Evolutionary conservation across 176 grass and related monocot species (phyloP), one percentile per base, ranked within the genome.

Genomic region (Neostapfia colusana): DNA sequence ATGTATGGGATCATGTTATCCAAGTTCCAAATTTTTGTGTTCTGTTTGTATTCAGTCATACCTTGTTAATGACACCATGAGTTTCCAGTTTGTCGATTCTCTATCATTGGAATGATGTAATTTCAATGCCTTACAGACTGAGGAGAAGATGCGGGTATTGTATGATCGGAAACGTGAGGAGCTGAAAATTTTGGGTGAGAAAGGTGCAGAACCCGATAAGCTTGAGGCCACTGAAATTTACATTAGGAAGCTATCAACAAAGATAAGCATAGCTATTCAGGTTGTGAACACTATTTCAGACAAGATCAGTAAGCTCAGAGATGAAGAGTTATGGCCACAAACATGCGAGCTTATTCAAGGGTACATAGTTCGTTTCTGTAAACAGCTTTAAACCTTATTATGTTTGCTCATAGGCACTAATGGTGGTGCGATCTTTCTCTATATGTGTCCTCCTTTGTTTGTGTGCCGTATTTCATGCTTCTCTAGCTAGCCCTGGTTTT

Each of bases 311-410:
- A 90, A 84, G 66, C 67, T 99, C 31, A 88, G 96, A 68, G 96
- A 99, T 81, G 89, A 99, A 61, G 96, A 95, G 65, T 86, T 99
- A 78, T 99, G 96, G 96, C 92, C 92, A 72, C 89, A 95, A 81
- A 88, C 85, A 75, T 90, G 83, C 75, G 92, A 95, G 63, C 84
- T 99, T 34, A 81, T 99, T 45, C 85, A 90, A 92, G 96, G 96
- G 96, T 99, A 98, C 50, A 91, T 20, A 36, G 0, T 23, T 87
- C 12, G 64, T 39, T 56, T 42, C 46, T 57, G 35, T 31, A 68
- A 44, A 16, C 46, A 74, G 17, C 20, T 50, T 5, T 66, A 38
- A 44, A 76, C 14, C 26, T 81, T 27, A 18, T 43, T 49, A 67
- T 78, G 28, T 69, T 67, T 73, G 27, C 56, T 4, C 0, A 6